These are phyloP conservation scores for Nakaseomyces kungkrabaensis DNA, from an alignment of 1,139 yeast species.

Conservation along the genomic window DNA sequence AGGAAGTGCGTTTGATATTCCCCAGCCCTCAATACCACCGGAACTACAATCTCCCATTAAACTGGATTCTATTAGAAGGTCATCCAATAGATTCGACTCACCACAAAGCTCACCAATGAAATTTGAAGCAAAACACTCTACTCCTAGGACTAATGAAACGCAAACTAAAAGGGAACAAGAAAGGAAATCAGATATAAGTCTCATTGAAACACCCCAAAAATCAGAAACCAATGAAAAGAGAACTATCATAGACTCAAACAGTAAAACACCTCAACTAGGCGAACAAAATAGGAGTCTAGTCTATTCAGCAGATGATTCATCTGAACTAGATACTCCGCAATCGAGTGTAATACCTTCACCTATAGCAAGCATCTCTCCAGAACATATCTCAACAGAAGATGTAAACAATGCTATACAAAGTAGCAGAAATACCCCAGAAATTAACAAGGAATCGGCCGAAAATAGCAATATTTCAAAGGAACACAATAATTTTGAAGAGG, in stretches of 20 bases:
- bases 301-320: not conserved
- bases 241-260: too few relatives aligned
- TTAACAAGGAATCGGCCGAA: too few relatives aligned
- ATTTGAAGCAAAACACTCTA: not conserved
- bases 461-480: too few relatives aligned
- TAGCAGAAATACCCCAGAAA: too few relatives aligned
- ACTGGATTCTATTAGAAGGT: not conserved
- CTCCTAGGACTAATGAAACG: not conserved
- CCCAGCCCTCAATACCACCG: not conserved
- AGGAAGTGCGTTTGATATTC: conserved; percentile 26
- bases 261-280: not conserved
- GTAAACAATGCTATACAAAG: not conserved
- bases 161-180: not conserved
- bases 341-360: conserved; percentile 1
- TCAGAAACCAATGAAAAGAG: too few relatives aligned
- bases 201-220: too few relatives aligned
- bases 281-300: not conserved
- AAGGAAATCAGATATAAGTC: too few relatives aligned
- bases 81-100: not conserved
- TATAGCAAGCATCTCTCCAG: not conserved
- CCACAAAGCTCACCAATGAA: not conserved
- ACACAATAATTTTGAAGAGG: too few relatives aligned
- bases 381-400: not conserved
- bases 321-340: conserved; percentile 1
- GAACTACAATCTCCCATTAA: conserved; percentile 1